A percentile compares a stretch with the other conserved stretches of the same genome.
Conservation (phyloP, 2,329 filamentous ascomycete genomes). For the Lecanicillium sp. region DNA sequence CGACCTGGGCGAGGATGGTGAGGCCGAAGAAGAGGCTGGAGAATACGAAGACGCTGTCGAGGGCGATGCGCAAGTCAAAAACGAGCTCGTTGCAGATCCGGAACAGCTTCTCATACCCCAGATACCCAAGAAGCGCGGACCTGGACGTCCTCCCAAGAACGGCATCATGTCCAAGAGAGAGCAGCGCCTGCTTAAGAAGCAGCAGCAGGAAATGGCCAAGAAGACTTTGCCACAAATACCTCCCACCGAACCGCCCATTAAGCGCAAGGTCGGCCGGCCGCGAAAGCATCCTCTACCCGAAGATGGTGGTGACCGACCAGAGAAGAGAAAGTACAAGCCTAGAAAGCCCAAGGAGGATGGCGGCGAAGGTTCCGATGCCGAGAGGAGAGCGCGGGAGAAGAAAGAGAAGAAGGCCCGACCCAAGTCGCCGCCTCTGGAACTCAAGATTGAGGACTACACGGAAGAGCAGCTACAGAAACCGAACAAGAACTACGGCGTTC, state of each 20-base stretch:
- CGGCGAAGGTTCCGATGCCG: slow-evolving; percentile 47
- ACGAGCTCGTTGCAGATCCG: slow-evolving; percentile 21
- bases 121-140: slow-evolving; percentile 62
- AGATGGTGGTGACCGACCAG: slow-evolving; percentile 42
- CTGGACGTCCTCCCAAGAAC: slow-evolving; percentile 75
- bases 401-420: slow-evolving; percentile 51
- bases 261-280: slow-evolving; percentile 58
- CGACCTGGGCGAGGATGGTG: slow-evolving; percentile 30
- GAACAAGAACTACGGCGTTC: slow-evolving; percentile 53
- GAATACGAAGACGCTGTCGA: slow-evolving; percentile 18
- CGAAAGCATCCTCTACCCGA: slow-evolving; percentile 56
- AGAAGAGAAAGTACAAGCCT: slow-evolving; percentile 61
- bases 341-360: slow-evolving; percentile 51
- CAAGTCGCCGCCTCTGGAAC: slow-evolving; percentile 52
- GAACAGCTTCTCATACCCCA: slow-evolving; percentile 29
- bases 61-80: slow-evolving; percentile 18
- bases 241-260: slow-evolving; percentile 43
- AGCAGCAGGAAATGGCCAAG: slow-evolving; percentile 38
- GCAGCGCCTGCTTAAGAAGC: slow-evolving; percentile 55
- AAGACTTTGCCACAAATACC: slow-evolving; percentile 41
- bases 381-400: slow-evolving; percentile 48
- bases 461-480: slow-evolving; percentile 53
- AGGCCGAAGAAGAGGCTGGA: slow-evolving; percentile 20
- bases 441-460: slow-evolving; percentile 47
- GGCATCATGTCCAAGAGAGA: slow-evolving; percentile 78